Conservation (phyloP, 768 basidiomycete species). For the Tylopilus rubrobrunneus region DNA sequence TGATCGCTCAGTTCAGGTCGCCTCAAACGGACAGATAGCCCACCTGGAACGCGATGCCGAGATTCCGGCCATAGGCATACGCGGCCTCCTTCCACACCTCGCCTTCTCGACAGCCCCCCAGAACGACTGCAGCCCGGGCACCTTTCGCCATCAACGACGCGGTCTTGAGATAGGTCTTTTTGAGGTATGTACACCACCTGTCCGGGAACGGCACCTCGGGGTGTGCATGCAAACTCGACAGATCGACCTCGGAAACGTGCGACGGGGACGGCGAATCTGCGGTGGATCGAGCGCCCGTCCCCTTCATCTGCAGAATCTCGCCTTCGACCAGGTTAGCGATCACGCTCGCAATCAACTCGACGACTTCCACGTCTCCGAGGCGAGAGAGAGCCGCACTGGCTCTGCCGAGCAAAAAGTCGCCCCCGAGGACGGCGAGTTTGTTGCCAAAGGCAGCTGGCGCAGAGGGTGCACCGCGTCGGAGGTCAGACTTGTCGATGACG, state of each 20-base stretch:
- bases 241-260: conserved; percentile 13
- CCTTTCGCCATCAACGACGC: conserved; percentile 1
- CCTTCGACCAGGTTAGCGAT: conserved; percentile 97
- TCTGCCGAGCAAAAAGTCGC: conserved; percentile 93
- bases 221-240: conserved; percentile 44
- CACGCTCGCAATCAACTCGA: conserved; percentile 88
- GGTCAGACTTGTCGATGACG: conserved; percentile 71
- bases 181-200: conserved; percentile 76
- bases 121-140: conserved; percentile 77
- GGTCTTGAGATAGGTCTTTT: conserved; percentile 66
- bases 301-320: conserved; percentile 69
- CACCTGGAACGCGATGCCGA: conserved; percentile 4
- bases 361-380: conserved; percentile 83
- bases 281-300: neutral
- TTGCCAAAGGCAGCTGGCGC: conserved; percentile 82
- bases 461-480: conserved; percentile 64
- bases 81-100: conserved; percentile 86
- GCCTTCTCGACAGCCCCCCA: conserved; percentile 76
- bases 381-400: conserved; percentile 84
- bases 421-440: conserved; percentile 90
- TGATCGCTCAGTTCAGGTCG: neutral
- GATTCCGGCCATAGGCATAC: conserved; percentile 45
- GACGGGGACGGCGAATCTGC: neutral
- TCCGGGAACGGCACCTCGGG: conserved; percentile 35
- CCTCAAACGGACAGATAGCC: neutral